These are phyloP conservation scores for Lactifluus pinguis DNA, from an alignment of 768 basidiomycete genomes.

Conservation along the genomic window DNA sequence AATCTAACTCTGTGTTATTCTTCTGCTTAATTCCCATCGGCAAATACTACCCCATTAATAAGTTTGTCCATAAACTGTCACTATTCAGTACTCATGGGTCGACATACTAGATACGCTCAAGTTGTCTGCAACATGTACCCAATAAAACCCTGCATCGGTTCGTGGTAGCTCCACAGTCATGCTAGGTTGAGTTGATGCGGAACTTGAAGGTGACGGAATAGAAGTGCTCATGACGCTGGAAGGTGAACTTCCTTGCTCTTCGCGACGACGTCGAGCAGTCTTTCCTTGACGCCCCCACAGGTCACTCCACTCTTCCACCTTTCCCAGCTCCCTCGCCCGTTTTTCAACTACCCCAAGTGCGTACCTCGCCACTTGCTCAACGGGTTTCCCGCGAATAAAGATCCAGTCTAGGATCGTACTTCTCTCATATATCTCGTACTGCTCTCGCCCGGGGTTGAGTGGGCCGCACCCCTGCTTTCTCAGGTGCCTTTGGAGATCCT, in stretches of 20 bases:
- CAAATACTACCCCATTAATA: no score
- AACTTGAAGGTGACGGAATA: neutral
- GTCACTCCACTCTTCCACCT: neutral
- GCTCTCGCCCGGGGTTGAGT: neutral
- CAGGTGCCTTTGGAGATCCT: neutral
- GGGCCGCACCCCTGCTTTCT: neutral
- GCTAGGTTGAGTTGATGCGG: neutral
- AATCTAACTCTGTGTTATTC: no score
- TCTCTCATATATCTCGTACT: neutral
- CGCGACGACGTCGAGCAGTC: neutral
- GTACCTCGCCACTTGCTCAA: neutral
- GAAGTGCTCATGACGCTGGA: neutral
- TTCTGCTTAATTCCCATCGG: no score
- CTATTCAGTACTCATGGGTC: no score
- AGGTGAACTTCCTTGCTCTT: neutral
- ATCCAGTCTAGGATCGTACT: neutral
- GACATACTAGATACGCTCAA: no score
- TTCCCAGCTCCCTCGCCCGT: neutral
- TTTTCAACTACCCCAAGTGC: neutral
- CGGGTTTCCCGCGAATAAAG: neutral
- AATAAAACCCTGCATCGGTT: neutral
- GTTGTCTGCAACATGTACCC: neutral
- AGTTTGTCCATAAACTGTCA: no score
- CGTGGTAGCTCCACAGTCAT: neutral
- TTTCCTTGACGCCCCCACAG: neutral